Conservation (phyloP, 139 green algal species). For the Eudorina sp. region DNA sequence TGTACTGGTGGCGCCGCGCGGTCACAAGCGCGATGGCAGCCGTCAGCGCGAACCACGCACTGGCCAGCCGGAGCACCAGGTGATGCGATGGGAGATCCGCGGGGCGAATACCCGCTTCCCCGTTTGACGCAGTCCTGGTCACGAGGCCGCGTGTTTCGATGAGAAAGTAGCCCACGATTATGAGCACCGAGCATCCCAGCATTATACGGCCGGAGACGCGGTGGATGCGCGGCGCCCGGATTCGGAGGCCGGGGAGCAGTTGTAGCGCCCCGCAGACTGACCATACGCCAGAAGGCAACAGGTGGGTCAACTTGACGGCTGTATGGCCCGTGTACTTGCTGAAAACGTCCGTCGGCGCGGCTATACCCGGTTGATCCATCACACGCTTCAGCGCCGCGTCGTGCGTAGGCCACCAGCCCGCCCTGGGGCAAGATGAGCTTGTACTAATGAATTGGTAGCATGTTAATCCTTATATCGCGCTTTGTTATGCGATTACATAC, state of each 20-base stretch:
- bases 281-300: slow-evolving; percentile 26
- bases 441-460: no score
- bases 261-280: slow-evolving; percentile 25
- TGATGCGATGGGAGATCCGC: neutral
- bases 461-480: no score
- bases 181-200: neutral
- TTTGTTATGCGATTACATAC: no score
- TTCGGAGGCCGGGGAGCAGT: neutral
- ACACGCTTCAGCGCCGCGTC: neutral
- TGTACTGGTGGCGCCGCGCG: neutral
- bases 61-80: neutral
- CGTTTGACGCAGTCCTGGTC: neutral
- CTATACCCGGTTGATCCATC: neutral
- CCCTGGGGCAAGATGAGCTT: neutral
- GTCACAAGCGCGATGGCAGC: neutral
- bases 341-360: neutral
- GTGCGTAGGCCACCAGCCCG: neutral
- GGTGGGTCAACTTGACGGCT: slow-evolving; percentile 11
- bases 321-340: neutral
- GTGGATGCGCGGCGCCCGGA: neutral
- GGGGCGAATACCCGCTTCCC: neutral
- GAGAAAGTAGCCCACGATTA: neutral
- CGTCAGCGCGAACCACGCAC: slow-evolving; percentile 7
- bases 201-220: slow-evolving; percentile 3
- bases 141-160: neutral